Percentiles rank a stretch among this genome's conserved stretches.
phyloP scores from a whole-genome alignment of 1,284 basidiomycete species.

The Melanopsichium pennsylvanicum region DNA sequence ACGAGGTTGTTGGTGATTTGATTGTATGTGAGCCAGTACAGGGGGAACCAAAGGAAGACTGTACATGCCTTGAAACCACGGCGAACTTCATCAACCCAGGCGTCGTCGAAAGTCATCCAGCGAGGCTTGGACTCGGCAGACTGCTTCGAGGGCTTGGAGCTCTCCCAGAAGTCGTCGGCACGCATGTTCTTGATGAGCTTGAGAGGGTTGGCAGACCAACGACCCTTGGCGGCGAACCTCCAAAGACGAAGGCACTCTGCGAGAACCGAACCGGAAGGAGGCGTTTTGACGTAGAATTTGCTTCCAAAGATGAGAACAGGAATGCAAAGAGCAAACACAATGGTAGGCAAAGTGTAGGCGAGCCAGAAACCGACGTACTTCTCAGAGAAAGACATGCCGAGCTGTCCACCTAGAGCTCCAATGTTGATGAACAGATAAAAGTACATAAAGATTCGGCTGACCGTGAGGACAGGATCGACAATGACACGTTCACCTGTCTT shows the following conservation, averaged over 20 bases:
- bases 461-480: constrained; percentile 79
- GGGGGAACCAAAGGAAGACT: constrained; percentile 78
- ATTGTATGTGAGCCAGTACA: constrained; percentile 69
- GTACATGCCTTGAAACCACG: constrained; percentile 83
- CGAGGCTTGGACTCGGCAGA: constrained; percentile 59
- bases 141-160: constrained; percentile 74
- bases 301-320: constrained; percentile 75
- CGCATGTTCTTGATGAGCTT: constrained; percentile 63
- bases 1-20: constrained; percentile 76
- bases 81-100: constrained; percentile 79
- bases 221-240: constrained; percentile 58
- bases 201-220: constrained; percentile 66
- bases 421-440: constrained; percentile 66
- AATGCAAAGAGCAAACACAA: constrained; percentile 70
- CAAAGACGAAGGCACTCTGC: constrained; percentile 68
- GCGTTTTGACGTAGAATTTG: constrained; percentile 74
- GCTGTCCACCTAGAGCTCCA: constrained; percentile 64
- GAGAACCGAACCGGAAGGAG: constrained; percentile 83
- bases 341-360: constrained; percentile 68
- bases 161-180: constrained; percentile 79
- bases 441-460: constrained; percentile 60
- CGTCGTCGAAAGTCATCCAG: constrained; percentile 69
- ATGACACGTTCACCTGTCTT: constrained; percentile 78
- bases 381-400: constrained; percentile 67
- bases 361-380: constrained; percentile 68